phyloP scores from a whole-genome alignment of 257 asterid species.

The Catharanthus roseus region DNA sequence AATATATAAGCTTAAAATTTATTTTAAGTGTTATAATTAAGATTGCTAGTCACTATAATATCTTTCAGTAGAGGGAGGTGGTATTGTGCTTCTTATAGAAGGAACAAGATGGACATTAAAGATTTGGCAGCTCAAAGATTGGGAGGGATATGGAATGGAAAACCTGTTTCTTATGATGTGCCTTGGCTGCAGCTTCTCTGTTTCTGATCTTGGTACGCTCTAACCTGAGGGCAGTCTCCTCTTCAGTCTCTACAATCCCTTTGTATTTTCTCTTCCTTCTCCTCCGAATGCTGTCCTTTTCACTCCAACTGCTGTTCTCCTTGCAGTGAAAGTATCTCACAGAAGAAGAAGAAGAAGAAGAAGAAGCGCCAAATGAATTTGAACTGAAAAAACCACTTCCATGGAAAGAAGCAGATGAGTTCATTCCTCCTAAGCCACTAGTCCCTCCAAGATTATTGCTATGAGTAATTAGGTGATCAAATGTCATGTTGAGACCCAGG shows the following conservation, averaged over 20 bases:
- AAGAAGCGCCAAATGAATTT: background rate
- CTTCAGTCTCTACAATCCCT: conserved; percentile 32
- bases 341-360: too few species aligned
- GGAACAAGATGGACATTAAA: background rate
- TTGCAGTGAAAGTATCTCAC: conserved; percentile 15
- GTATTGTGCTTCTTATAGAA: background rate
- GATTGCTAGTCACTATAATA: background rate
- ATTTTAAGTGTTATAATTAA: too few species aligned
- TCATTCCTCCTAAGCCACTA: background rate
- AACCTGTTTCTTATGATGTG: conserved; percentile 27
- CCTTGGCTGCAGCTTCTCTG: conserved; percentile 27
- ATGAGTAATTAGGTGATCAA: background rate
- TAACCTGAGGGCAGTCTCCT: conserved; percentile 21
- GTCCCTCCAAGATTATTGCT: background rate
- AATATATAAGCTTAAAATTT: background rate
- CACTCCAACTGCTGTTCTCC: background rate
- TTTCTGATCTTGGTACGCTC: conserved; percentile 25
- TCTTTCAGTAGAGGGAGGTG: background rate
- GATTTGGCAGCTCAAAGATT: background rate
- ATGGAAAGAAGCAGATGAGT: conserved; percentile 12
- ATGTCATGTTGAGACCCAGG: conserved; percentile 10
- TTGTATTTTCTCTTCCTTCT: conserved; percentile 31
- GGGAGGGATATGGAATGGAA: background rate
- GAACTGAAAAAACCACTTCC: background rate
- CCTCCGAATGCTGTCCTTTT: background rate